Conservation (phyloP, 2,329 filamentous ascomycete species). For the Penicillium sp. region DNA sequence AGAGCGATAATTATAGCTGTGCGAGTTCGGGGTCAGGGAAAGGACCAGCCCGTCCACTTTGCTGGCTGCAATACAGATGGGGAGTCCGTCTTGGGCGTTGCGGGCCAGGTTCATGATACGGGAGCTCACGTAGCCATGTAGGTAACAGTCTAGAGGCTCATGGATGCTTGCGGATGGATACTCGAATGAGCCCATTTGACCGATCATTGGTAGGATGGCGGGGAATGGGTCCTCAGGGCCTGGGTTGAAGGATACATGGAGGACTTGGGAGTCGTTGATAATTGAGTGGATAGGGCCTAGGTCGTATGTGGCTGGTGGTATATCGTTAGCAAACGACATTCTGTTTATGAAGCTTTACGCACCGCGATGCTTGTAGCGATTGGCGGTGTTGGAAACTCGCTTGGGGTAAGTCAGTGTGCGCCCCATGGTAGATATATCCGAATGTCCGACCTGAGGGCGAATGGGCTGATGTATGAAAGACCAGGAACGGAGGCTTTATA, state of each 20-base stretch:
- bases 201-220: conserved; percentile 77
- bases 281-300: conserved; percentile 67
- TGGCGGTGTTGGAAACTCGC: conserved; percentile 59
- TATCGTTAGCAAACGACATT: conserved; percentile 5
- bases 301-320: conserved; percentile 61
- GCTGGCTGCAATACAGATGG: conserved; percentile 66
- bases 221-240: conserved; percentile 63
- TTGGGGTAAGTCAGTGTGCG: conserved; percentile 55
- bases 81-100: conserved; percentile 51
- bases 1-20: conserved; percentile 83
- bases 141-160: conserved; percentile 68
- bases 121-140: conserved; percentile 78
- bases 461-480: neutral
- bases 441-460: neutral
- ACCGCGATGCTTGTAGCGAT: conserved; percentile 63
- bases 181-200: conserved; percentile 69
- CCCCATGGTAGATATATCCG: conserved; percentile 32
- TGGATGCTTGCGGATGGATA: conserved; percentile 55
- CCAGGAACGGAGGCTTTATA: neutral
- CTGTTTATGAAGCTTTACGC: conserved; percentile 11
- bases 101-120: conserved; percentile 66
- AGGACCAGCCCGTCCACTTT: conserved; percentile 76
- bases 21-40: conserved; percentile 69
- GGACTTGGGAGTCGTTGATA: conserved; percentile 66
- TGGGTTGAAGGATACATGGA: conserved; percentile 73